Conservation (phyloP, 495 filamentous ascomycete species). For the Talaromyces borbonicus region DNA sequence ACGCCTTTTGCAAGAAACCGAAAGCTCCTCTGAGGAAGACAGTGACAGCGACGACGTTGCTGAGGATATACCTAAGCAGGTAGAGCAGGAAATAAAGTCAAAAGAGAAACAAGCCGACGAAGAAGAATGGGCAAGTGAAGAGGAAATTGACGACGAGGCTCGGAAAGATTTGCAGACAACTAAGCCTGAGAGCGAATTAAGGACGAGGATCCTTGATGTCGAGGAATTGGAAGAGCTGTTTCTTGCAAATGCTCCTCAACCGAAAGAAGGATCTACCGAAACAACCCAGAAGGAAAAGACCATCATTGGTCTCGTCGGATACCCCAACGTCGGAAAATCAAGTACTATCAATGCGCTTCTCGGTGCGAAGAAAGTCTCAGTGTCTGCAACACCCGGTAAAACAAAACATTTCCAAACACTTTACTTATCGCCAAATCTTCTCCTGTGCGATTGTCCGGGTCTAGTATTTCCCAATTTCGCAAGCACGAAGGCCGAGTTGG, state of each 20-base stretch:
- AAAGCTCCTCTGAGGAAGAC: constrained; percentile 19
- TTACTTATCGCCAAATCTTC: constrained; percentile 76
- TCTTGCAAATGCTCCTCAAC: constrained; percentile 58
- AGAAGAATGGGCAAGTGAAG: constrained; percentile 29
- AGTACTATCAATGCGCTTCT: constrained; percentile 98
- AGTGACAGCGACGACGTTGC: constrained; percentile 36
- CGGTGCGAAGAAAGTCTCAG: constrained; percentile 96
- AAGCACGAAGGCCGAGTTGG: constrained; percentile 90
- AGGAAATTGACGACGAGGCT: constrained; percentile 19
- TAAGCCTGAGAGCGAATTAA: constrained; percentile 29
- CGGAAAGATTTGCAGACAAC: constrained; percentile 20
- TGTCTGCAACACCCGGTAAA: constrained; percentile 94
- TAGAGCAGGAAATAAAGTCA: constrained; percentile 30
- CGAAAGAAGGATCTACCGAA: constrained; percentile 18
- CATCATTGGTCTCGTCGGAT: constrained; percentile 89
- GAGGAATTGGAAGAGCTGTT: constrained; percentile 90
- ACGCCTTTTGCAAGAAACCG: constrained; percentile 35
- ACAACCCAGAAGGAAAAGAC: constrained; percentile 49
- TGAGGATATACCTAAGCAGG: constrained; percentile 24
- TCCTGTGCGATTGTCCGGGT: constrained; percentile 97
- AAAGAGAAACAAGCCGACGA: constrained; percentile 19
- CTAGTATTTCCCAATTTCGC: constrained; percentile 98
- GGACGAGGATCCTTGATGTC: constrained; percentile 74
- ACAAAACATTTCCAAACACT: constrained; percentile 99
- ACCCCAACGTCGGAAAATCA: constrained; percentile 98